Percentiles rank a stretch among this genome's conserved stretches.
These are phyloP conservation scores for Tardiomyces depauwii DNA, from an alignment of 1,139 yeast species.

Conservation along the genomic window DNA sequence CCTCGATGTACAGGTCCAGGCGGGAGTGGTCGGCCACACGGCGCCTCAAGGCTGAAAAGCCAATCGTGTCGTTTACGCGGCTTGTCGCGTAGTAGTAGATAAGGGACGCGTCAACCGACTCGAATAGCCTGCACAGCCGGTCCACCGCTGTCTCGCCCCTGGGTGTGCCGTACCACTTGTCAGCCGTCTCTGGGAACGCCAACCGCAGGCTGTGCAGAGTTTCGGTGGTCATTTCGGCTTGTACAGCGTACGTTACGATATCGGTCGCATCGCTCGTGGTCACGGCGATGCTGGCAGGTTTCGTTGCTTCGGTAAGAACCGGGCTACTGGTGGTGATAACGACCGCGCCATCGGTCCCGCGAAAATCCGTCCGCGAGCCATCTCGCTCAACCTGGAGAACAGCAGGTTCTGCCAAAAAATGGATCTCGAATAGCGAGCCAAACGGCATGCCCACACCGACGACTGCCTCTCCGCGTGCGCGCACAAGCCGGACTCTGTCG, in stretches of 20 bases:
- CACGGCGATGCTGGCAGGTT: no score
- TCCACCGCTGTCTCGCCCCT: neutral
- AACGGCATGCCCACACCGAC: neutral
- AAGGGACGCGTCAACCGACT: slow-evolving; percentile 14
- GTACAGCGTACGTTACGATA: no score
- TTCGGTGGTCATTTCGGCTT: no score
- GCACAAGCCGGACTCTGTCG: neutral
- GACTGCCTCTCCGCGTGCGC: neutral
- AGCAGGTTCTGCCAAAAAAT: neutral
- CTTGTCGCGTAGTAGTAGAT: slow-evolving; percentile 14
- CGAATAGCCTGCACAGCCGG: slow-evolving; percentile 7
- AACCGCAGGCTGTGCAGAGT: no score
- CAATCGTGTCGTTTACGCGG: slow-evolving; percentile 7
- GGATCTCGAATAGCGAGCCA: neutral
- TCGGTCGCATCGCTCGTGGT: no score
- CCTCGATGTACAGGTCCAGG: slow-evolving; percentile 11
- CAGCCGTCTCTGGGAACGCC: neutral
- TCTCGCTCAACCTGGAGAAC: no score
- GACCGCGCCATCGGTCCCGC: no score
- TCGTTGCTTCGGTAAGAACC: no score
- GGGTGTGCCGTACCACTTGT: neutral
- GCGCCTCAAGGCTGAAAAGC: slow-evolving; percentile 8
- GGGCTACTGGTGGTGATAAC: no score
- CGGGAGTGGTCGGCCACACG: slow-evolving; percentile 13
- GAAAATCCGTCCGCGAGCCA: no score